A percentile compares a stretch with the other conserved stretches of the same genome.
Evolutionary conservation across 2,329 filamentous ascomycete species (phyloP).

Genomic region (Botrytis elliptica): DNA sequence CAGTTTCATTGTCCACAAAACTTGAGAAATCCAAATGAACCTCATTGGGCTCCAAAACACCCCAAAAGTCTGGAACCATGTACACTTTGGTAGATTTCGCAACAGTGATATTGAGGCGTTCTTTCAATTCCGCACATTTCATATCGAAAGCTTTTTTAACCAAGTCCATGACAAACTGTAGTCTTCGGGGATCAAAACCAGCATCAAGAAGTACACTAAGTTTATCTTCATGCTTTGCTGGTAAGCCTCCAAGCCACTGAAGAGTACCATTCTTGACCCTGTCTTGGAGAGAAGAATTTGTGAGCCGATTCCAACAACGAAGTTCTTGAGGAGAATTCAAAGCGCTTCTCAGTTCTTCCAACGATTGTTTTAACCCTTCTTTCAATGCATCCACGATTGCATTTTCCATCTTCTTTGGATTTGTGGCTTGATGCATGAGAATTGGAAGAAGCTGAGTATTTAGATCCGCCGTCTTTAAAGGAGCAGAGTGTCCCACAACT

Average conservation of each 20-base stretch:
- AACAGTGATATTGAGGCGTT: slow-evolving; percentile 60
- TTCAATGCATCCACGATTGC: slow-evolving; percentile 51
- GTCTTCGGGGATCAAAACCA: slow-evolving; percentile 56
- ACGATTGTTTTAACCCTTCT: slow-evolving; percentile 50
- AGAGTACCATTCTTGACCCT: slow-evolving; percentile 34
- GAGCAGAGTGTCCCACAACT: slow-evolving; percentile 50
- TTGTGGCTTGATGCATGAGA: slow-evolving; percentile 57
- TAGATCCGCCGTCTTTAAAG: slow-evolving; percentile 53
- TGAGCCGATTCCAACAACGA: slow-evolving; percentile 53
- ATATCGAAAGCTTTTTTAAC: slow-evolving; percentile 36
- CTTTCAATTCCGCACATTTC: slow-evolving; percentile 42
- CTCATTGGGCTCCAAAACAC: slow-evolving; percentile 60
- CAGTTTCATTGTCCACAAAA: slow-evolving; percentile 54
- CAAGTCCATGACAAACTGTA: slow-evolving; percentile 49
- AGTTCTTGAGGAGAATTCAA: slow-evolving; percentile 52
- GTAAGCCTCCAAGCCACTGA: slow-evolving; percentile 30
- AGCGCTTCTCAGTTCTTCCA: slow-evolving; percentile 51
- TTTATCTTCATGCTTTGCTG: slow-evolving; percentile 45
- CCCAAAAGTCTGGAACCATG: slow-evolving; percentile 68
- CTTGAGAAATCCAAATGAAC: slow-evolving; percentile 66
- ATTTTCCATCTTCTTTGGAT: slow-evolving; percentile 46
- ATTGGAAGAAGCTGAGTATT: slow-evolving; percentile 70
- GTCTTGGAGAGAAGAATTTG: slow-evolving; percentile 43
- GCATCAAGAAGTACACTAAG: slow-evolving; percentile 56
- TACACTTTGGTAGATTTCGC: slow-evolving; percentile 60